Percentiles rank a stretch among this genome's conserved stretches.
These are phyloP conservation scores for Xylaria sp. DNA, from an alignment of 2,329 filamentous ascomycete genomes.

Conservation along the genomic window DNA sequence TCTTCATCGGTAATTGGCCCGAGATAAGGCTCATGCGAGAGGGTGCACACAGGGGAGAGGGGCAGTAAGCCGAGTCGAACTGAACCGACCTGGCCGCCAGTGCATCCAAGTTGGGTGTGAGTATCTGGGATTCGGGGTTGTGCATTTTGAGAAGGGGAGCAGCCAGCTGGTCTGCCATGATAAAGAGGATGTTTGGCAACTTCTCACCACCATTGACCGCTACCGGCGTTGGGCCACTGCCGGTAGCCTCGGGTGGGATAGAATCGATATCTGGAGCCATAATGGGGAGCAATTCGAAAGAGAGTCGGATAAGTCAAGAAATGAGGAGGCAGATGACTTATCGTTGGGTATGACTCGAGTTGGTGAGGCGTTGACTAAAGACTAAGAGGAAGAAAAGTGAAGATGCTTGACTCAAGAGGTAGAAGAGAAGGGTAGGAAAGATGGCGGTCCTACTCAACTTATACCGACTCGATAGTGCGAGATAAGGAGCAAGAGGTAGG, in stretches of 20 bases:
- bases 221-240: conserved; percentile 41
- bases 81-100: conserved; percentile 85
- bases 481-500: conserved; percentile 10
- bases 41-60: conserved; percentile 90
- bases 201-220: conserved; percentile 44
- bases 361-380: background rate
- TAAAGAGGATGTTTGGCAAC: conserved; percentile 85
- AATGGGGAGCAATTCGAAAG: conserved; percentile 28
- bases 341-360: conserved; percentile 17
- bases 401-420: conserved; percentile 15
- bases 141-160: conserved; percentile 93
- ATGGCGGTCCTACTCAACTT: conserved; percentile 22
- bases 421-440: conserved; percentile 14
- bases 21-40: conserved; percentile 96
- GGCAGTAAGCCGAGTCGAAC: conserved; percentile 95
- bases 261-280: conserved; percentile 82
- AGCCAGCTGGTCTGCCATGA: conserved; percentile 96
- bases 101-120: conserved; percentile 88
- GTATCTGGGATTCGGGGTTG: conserved; percentile 87
- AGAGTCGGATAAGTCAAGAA: conserved; percentile 20
- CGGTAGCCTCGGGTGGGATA: conserved; percentile 59
- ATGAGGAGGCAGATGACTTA: background rate
- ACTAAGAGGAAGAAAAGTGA: background rate
- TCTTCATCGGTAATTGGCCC: conserved; percentile 89
- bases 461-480: conserved; percentile 5